These are phyloP conservation scores for Penicillium daleae DNA, from an alignment of 495 filamentous ascomycete genomes.

Conservation along the genomic window DNA sequence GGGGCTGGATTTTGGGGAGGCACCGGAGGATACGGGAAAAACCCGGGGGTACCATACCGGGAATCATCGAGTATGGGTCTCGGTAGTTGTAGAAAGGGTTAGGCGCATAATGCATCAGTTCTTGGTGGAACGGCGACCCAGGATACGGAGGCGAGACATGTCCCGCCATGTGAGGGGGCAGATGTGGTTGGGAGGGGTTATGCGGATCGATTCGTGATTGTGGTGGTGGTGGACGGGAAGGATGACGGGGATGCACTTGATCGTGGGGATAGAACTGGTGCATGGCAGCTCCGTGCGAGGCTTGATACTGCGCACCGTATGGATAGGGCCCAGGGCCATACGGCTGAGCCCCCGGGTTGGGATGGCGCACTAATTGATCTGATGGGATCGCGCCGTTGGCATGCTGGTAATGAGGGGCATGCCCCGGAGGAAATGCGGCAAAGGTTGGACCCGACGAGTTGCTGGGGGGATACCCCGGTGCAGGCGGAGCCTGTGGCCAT, in stretches of 20 bases:
- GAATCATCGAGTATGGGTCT: conserved; percentile 46
- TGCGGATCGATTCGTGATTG: conserved; percentile 38
- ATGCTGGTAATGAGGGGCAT: conserved; percentile 31
- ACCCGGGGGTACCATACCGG: conserved; percentile 44
- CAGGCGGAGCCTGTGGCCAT: conserved; percentile 42
- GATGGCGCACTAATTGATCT: conserved; percentile 46
- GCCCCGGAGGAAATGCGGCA: conserved; percentile 30
- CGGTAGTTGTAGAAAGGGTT: conserved; percentile 51
- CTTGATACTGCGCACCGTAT: conserved; percentile 43
- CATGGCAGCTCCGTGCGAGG: conserved; percentile 36
- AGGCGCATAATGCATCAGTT: conserved; percentile 54
- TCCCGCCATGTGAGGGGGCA: conserved; percentile 35
- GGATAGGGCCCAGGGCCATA: conserved; percentile 40
- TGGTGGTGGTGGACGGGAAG: conserved; percentile 24
- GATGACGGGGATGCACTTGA: conserved; percentile 33
- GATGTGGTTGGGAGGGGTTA: conserved; percentile 33
- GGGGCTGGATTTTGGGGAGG: conserved; percentile 40
- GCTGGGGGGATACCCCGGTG: conserved; percentile 51
- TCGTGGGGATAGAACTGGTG: conserved; percentile 45
- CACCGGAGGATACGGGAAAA: conserved; percentile 43
- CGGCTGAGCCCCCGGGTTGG: conserved; percentile 36
- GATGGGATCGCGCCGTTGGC: conserved; percentile 39
- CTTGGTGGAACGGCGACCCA: conserved; percentile 45
- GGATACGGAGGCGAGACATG: conserved; percentile 41
- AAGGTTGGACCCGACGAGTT: conserved; percentile 49